A percentile compares a stretch with the other conserved stretches of the same genome.
Evolutionary conservation across 1,139 yeast genomes (phyloP).

Genomic region (Pichia sp.): DNA sequence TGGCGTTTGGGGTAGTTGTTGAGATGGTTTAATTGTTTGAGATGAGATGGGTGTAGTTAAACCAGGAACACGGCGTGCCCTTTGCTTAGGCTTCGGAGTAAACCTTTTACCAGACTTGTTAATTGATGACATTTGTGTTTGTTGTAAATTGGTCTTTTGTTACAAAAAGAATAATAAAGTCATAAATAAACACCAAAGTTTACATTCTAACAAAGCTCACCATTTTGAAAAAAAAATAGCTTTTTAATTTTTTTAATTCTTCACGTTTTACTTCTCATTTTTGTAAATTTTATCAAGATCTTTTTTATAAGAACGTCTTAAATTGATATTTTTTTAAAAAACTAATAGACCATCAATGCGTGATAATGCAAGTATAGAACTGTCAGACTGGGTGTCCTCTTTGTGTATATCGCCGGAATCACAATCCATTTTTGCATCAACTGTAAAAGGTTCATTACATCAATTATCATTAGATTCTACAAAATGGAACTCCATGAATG

Average conservation of each 20-base stretch:
- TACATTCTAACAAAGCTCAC: no score
- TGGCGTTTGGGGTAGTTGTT: neutral
- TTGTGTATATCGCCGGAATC: conserved; percentile 33
- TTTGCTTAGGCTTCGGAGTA: conserved; percentile 25
- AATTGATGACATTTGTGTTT: conserved; percentile 24
- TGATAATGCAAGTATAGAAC: neutral
- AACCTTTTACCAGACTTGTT: conserved; percentile 30
- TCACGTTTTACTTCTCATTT: neutral
- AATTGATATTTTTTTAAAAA: neutral
- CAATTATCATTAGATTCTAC: conserved; percentile 30
- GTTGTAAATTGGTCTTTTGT: neutral
- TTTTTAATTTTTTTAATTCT: neutral
- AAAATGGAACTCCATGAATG: conserved; percentile 1
- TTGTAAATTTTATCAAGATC: neutral
- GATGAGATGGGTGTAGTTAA: conserved; percentile 5
- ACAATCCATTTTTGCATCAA: conserved; percentile 37
- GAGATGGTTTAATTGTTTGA: conserved; percentile 1
- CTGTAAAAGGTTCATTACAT: conserved; percentile 44
- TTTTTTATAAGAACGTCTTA: no score
- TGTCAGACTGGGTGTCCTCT: conserved; percentile 44
- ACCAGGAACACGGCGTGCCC: conserved; percentile 16
- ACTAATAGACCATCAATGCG: neutral
- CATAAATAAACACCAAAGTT: no score
- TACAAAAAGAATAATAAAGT: neutral
- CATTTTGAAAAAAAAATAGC: neutral